A percentile compares a stretch with the other conserved stretches of the same genome.
Conservation (phyloP, 129 eudicot genomes). For the Pseudognaphalium luteoalbum region DNA sequence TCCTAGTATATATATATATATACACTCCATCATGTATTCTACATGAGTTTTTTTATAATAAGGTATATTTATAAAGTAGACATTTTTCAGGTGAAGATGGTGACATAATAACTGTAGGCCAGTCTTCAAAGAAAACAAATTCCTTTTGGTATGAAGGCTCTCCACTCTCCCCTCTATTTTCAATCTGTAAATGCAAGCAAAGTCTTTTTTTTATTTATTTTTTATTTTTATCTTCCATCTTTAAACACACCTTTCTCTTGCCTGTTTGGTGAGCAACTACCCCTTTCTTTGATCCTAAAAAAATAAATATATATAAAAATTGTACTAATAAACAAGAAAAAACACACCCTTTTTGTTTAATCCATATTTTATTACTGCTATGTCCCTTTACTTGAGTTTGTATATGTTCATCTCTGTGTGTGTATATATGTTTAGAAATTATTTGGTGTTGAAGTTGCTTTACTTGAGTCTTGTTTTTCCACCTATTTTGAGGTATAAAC, state of each 20-base stretch:
- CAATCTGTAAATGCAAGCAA: constrained; percentile 53
- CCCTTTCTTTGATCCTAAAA: constrained; percentile 29
- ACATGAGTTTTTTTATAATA: neutral
- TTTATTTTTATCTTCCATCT: constrained; percentile 18
- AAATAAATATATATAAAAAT: neutral
- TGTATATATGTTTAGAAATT: constrained; percentile 19
- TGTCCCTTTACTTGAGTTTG: constrained; percentile 38
- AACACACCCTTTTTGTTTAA: constrained; percentile 25
- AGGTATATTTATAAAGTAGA: constrained; percentile 14
- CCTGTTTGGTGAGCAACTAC: constrained; percentile 37
- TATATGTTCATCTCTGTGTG: constrained; percentile 27
- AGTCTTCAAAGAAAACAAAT: constrained; percentile 20
- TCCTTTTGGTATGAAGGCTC: constrained; percentile 36
- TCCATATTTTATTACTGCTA: constrained; percentile 24
- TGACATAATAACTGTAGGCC: constrained; percentile 47
- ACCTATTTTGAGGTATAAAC: constrained; percentile 28
- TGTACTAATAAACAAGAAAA: constrained; percentile 18
- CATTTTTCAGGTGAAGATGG: constrained; percentile 42
- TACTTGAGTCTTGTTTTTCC: constrained; percentile 31
- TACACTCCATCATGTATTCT: neutral
- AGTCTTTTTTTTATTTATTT: constrained; percentile 27
- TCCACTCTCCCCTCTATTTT: constrained; percentile 4
- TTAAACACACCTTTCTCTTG: constrained; percentile 20
- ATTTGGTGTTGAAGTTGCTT: constrained; percentile 28
- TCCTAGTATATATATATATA: too few species aligned